Conservation (phyloP, 1,284 basidiomycete species). For the Schizopora paradoxa region DNA sequence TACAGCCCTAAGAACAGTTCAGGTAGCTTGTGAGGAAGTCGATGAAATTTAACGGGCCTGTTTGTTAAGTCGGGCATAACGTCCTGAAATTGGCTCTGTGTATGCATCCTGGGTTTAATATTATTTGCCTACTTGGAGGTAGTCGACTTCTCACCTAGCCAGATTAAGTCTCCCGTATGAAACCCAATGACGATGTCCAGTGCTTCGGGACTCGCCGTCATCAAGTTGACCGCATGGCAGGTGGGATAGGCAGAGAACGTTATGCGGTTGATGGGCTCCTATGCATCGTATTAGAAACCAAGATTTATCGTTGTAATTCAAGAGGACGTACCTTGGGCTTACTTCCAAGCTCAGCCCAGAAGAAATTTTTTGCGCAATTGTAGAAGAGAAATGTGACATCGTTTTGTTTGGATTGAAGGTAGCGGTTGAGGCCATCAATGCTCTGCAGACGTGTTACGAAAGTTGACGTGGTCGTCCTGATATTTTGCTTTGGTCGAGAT, state of each 20-base stretch:
- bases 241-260: slow-evolving; percentile 85
- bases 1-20: slow-evolving; percentile 53
- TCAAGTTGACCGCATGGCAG: slow-evolving; percentile 82
- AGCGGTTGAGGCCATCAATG: slow-evolving; percentile 69
- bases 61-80: slow-evolving; percentile 91
- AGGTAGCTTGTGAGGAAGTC: slow-evolving; percentile 19
- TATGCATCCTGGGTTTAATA: not conserved
- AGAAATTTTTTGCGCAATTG: slow-evolving; percentile 72
- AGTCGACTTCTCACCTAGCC: slow-evolving; percentile 62
- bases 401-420: slow-evolving; percentile 73
- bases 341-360: slow-evolving; percentile 77
- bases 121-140: slow-evolving; percentile 2
- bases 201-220: slow-evolving; percentile 71
- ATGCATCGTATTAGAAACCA: slow-evolving; percentile 6
- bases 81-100: slow-evolving; percentile 74
- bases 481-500: slow-evolving; percentile 79
- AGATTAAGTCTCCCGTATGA: slow-evolving; percentile 86
- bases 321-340: slow-evolving; percentile 64
- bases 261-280: slow-evolving; percentile 85
- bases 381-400: slow-evolving; percentile 82
- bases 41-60: slow-evolving; percentile 43
- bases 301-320: not conserved
- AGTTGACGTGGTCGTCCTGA: slow-evolving; percentile 82
- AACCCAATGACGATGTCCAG: slow-evolving; percentile 94
- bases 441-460: slow-evolving; percentile 85